A percentile compares a stretch with the other conserved stretches of the same genome.
Evolutionary conservation across 768 basidiomycete species (phyloP).

Genomic region (Kwoniella shandongensis): DNA sequence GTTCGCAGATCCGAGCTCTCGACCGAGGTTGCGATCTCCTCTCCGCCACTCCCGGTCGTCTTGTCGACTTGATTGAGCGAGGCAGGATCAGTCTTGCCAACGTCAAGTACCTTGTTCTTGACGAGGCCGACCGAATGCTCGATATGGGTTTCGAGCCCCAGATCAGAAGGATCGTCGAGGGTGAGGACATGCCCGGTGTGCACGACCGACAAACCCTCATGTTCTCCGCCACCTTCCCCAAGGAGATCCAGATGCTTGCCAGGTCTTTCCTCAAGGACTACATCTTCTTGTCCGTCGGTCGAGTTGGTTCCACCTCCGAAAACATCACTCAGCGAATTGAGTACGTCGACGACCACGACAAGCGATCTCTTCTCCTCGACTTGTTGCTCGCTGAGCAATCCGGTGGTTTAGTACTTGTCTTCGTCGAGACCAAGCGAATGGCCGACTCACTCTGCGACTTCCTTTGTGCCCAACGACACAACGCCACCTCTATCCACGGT

Average conservation of each 20-base stretch:
- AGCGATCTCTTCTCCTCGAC: constrained; percentile 93
- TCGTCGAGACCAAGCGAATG: constrained; percentile 99
- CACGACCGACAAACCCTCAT: constrained; percentile 94
- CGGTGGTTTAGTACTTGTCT: constrained; percentile 85
- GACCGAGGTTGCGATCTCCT: constrained; percentile 97
- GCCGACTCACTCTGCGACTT: constrained; percentile 98
- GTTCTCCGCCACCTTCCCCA: constrained; percentile 99
- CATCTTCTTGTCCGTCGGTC: constrained; percentile 96
- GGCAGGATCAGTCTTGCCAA: constrained; percentile 94
- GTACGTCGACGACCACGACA: constrained; percentile 95
- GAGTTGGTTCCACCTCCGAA: constrained; percentile 97
- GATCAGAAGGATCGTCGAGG: constrained; percentile 95
- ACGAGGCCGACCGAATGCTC: constrained; percentile 99
- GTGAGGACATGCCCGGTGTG: constrained; percentile 96
- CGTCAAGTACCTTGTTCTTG: constrained; percentile 95
- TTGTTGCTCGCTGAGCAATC: constrained; percentile 76
- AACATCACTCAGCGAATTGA: constrained; percentile 99
- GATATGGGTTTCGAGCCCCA: constrained; percentile 99
- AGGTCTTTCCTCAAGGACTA: constrained; percentile 65
- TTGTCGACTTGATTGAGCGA: constrained; percentile 97
- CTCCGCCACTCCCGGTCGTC: constrained; percentile 94
- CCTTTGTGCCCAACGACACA: constrained; percentile 74
- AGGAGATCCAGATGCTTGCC: constrained; percentile 75
- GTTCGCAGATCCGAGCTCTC: constrained; percentile 85
- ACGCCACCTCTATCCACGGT: constrained; percentile 96